Conservation (phyloP, 208 protist species). For the Willaertia magna region DNA sequence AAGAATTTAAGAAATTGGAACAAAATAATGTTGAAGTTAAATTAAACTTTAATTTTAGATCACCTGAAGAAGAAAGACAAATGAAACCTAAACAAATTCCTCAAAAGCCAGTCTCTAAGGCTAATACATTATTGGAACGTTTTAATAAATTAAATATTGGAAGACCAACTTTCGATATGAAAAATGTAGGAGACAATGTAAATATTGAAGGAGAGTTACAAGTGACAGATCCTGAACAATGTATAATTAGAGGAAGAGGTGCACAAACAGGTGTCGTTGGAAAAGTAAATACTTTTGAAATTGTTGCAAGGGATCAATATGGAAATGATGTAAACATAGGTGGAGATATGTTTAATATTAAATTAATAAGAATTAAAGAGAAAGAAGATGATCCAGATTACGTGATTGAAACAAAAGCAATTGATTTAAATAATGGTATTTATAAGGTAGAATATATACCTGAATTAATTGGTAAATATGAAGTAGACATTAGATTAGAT, state of each 20-base stretch:
- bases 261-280: neutral
- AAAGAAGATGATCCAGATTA: neutral
- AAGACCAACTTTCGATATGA: neutral
- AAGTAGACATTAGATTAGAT: neutral
- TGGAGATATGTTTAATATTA: neutral
- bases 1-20: neutral
- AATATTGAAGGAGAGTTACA: neutral
- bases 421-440: neutral
- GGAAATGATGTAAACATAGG: neutral
- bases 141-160: neutral
- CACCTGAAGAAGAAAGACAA: neutral
- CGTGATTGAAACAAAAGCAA: neutral
- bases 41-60: neutral
- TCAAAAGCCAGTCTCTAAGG: neutral
- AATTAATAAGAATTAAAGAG: neutral
- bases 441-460: neutral
- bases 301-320: neutral
- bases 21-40: neutral
- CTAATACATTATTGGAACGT: neutral
- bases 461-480: neutral
- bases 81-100: neutral
- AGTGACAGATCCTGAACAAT: neutral
- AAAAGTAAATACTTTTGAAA: neutral
- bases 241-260: neutral
- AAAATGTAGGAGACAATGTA: neutral